Conservation (phyloP, 208 protist genomes). For the Endotrypanum monterogeii region DNA sequence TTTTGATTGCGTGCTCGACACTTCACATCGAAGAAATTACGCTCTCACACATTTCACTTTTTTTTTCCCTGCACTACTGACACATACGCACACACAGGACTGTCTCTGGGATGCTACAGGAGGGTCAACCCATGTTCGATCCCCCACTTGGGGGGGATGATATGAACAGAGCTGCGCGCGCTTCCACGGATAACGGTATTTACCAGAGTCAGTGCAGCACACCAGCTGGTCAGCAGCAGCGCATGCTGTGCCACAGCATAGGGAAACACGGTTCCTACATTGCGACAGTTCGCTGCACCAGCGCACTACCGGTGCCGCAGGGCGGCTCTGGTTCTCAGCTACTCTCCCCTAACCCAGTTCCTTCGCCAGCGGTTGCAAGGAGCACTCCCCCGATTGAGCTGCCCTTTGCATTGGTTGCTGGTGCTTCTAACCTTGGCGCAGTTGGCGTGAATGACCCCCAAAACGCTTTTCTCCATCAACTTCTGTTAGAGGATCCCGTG, state of each 20-base stretch:
- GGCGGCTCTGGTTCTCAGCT: conserved; percentile 5
- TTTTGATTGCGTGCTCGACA: neutral
- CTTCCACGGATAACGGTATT: conserved; percentile 2
- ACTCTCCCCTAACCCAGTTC: neutral
- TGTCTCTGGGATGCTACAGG: conserved; percentile 1
- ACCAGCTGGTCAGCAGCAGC: conserved; percentile 12
- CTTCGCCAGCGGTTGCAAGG: neutral
- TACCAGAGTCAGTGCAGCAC: neutral
- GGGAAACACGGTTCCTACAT: conserved; percentile 21
- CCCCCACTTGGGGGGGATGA: neutral
- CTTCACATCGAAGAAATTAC: conserved; percentile 1
- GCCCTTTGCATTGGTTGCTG: neutral
- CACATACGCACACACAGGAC: neutral
- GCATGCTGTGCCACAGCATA: conserved; percentile 21
- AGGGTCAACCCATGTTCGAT: neutral
- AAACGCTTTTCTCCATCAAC: neutral
- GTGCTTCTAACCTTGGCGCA: neutral
- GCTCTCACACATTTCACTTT: neutral
- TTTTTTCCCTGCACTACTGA: neutral
- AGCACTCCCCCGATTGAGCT: neutral
- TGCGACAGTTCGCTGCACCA: conserved; percentile 21
- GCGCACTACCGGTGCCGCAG: conserved; percentile 10
- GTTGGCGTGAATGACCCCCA: neutral
- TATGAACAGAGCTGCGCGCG: neutral
- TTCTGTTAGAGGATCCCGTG: conserved; percentile 6